These are phyloP conservation scores for Beauveria sp. DNA, from an alignment of 2,329 filamentous ascomycete species.

Conservation along the genomic window DNA sequence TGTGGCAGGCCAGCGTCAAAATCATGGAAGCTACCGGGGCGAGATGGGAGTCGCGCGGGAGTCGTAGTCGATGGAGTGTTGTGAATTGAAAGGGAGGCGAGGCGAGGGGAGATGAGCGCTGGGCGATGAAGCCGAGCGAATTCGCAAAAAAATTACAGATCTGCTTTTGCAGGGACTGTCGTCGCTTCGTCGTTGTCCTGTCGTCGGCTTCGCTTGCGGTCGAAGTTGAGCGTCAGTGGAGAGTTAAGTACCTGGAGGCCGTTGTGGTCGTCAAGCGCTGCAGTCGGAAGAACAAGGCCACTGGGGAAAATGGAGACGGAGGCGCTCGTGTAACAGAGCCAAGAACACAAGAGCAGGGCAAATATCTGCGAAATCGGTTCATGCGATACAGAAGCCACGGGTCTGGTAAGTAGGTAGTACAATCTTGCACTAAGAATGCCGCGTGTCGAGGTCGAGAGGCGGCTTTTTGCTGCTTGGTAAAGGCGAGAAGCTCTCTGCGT, in stretches of 20 bases:
- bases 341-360: neutral
- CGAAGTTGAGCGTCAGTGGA: neutral
- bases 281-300: slow-evolving; percentile 1
- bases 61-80: neutral
- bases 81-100: neutral
- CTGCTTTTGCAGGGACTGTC: neutral
- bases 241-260: neutral
- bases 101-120: neutral
- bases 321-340: neutral
- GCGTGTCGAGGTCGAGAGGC: neutral
- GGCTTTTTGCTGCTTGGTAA: slow-evolving; percentile 1
- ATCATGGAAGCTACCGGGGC: slow-evolving; percentile 42
- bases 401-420: neutral
- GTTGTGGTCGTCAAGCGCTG: slow-evolving; percentile 7
- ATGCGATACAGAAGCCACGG: neutral
- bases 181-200: neutral
- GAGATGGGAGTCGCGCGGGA: slow-evolving; percentile 2
- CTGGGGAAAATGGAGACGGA: neutral
- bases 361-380: neutral
- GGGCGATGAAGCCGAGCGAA: neutral
- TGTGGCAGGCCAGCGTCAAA: slow-evolving; percentile 34
- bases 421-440: neutral
- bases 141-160: neutral
- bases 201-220: neutral
- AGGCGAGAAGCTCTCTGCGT: neutral